These are phyloP conservation scores for Dryas octopetala DNA, from an alignment of 306 rosid species.

Conservation along the genomic window DNA sequence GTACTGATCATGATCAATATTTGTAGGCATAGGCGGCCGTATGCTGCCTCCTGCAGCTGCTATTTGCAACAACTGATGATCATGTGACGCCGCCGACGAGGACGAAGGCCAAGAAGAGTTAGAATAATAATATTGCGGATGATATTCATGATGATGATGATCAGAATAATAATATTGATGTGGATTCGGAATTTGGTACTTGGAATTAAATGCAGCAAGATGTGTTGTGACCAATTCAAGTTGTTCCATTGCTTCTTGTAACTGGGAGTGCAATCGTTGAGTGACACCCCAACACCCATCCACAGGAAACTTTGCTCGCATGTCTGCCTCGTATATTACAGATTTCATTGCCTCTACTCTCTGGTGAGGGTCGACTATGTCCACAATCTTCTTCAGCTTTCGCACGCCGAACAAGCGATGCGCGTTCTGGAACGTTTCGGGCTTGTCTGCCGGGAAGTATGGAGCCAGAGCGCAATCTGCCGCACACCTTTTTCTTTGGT, in stretches of 20 bases:
- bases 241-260: not conserved
- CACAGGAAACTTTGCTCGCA: constrained; percentile 23
- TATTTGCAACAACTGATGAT: too few relatives aligned
- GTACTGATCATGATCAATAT: too few relatives aligned
- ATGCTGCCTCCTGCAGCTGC: too few relatives aligned
- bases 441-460: constrained; percentile 32
- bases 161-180: too few relatives aligned
- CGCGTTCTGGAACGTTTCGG: constrained; percentile 25
- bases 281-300: constrained; percentile 19
- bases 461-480: constrained; percentile 31
- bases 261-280: not conserved
- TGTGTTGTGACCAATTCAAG: not conserved
- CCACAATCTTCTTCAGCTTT: constrained; percentile 26
- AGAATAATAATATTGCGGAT: too few relatives aligned
- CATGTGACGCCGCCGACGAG: too few relatives aligned
- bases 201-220: too few relatives aligned
- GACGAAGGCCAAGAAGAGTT: too few relatives aligned
- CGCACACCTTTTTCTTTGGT: constrained; percentile 33
- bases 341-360: constrained; percentile 31
- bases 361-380: not conserved
- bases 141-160: too few relatives aligned
- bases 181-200: too few relatives aligned
- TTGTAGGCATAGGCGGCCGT: too few relatives aligned
- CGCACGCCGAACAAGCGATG: constrained; percentile 38
- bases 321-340: constrained; percentile 29